These are phyloP conservation scores for Leccinellum rugosiceps DNA, from an alignment of 768 basidiomycete species.

Conservation along the genomic window DNA sequence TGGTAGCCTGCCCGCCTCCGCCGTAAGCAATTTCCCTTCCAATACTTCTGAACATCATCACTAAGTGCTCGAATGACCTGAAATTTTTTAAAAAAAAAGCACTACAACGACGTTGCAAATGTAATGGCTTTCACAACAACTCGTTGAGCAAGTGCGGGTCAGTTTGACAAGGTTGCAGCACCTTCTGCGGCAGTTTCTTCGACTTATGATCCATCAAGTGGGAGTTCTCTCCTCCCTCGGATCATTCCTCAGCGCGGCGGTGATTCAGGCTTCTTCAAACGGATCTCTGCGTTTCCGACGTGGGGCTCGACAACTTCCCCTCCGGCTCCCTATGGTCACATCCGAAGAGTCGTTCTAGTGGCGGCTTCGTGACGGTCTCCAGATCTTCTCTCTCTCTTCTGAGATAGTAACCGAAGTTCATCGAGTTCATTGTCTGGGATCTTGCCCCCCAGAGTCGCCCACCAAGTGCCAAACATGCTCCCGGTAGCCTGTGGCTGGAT, in stretches of 20 bases:
- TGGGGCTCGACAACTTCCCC: constrained; percentile 48
- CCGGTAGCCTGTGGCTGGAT: constrained; percentile 70
- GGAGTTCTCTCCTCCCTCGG: constrained; percentile 54
- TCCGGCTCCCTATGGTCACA: constrained; percentile 27
- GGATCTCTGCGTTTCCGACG: constrained; percentile 57
- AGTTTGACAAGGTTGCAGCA: constrained; percentile 32
- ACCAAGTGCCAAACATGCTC: constrained; percentile 74
- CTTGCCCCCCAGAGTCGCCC: constrained; percentile 64
- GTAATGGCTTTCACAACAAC: no score
- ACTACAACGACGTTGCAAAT: no score
- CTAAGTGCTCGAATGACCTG: no score
- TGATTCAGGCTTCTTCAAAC: constrained; percentile 61
- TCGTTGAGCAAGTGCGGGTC: constrained; percentile 55
- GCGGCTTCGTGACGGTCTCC: constrained; percentile 34
- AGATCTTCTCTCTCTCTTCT: constrained; percentile 21
- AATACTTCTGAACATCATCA: no score
- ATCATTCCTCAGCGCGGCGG: constrained; percentile 77
- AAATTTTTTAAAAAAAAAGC: no score
- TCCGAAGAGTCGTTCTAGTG: constrained; percentile 36
- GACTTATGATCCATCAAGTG: constrained; percentile 59
- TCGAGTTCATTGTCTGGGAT: constrained; percentile 34
- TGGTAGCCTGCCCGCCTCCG: no score
- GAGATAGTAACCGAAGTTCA: no score
- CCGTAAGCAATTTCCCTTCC: no score
- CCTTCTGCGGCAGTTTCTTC: constrained; percentile 35